Evolutionary conservation across 1,284 basidiomycete genomes (phyloP).

Genomic region (Sparassis latifolia): DNA sequence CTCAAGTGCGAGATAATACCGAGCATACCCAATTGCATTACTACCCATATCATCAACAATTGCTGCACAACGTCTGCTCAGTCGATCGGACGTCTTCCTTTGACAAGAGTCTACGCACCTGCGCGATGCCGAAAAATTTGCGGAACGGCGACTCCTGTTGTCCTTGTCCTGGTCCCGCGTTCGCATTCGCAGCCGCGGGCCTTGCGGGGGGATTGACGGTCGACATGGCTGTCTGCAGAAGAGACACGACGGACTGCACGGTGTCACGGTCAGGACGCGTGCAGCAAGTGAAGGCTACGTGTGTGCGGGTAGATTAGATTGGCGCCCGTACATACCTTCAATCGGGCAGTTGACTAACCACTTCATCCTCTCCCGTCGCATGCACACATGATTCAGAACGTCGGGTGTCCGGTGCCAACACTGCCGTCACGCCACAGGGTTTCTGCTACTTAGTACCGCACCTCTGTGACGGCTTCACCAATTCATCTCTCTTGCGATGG

Average conservation of each 20-base stretch:
- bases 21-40: slow-evolving; percentile 52
- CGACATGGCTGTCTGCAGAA: slow-evolving; percentile 15
- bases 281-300: too few species aligned
- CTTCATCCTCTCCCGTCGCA: too few species aligned
- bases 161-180: neutral
- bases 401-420: too few species aligned
- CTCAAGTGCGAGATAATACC: neutral
- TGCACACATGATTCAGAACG: too few species aligned
- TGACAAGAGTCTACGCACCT: slow-evolving; percentile 32
- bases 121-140: slow-evolving; percentile 35
- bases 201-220: slow-evolving; percentile 15
- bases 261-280: too few species aligned
- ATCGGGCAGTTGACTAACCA: too few species aligned
- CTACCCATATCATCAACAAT: slow-evolving; percentile 54
- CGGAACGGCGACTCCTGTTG: slow-evolving; percentile 18
- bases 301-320: too few species aligned
- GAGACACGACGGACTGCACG: too few species aligned
- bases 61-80: slow-evolving; percentile 39
- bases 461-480: too few species aligned
- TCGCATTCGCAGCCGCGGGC: slow-evolving; percentile 13
- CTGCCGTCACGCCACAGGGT: too few species aligned
- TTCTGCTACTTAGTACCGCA: too few species aligned
- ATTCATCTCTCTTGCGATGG: neutral
- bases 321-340: too few species aligned
- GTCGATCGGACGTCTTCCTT: slow-evolving; percentile 1